These are phyloP conservation scores for Peterozyma toletana DNA, from an alignment of 805 yeast genomes.

Conservation along the genomic window DNA sequence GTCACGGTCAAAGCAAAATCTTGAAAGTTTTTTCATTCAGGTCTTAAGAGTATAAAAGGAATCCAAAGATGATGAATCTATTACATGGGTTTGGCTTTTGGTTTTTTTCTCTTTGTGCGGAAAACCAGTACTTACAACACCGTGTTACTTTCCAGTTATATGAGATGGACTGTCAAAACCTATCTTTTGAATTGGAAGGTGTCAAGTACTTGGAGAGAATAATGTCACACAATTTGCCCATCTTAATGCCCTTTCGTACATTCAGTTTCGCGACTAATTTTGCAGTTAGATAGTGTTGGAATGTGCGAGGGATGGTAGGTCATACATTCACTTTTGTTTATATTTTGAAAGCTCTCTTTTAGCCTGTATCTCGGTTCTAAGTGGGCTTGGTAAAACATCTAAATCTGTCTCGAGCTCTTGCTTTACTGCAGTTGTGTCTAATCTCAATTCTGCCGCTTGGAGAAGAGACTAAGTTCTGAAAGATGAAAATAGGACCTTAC, in stretches of 20 bases:
- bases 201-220: conserved; percentile 71
- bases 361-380: no score
- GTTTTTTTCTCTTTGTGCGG: conserved; percentile 50
- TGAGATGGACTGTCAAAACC: conserved; percentile 9
- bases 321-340: conserved; percentile 32
- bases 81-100: neutral
- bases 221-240: conserved; percentile 36
- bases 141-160: conserved; percentile 57
- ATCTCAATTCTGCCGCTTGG: no score
- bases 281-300: conserved; percentile 30
- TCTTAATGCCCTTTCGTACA: conserved; percentile 61
- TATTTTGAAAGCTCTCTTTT: neutral
- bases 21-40: no score
- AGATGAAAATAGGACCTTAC: no score
- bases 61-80: no score
- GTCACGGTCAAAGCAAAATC: no score
- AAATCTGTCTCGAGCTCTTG: no score
- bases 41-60: no score
- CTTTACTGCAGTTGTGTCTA: no score
- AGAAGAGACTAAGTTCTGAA: no score
- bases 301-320: conserved; percentile 61
- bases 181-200: conserved; percentile 31
- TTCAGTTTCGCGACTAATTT: conserved; percentile 24
- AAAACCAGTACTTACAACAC: conserved; percentile 58
- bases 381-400: no score